A percentile compares a stretch with the other conserved stretches of the same genome.
These are phyloP conservation scores for Populus euphratica DNA, from an alignment of 345 rosid species.

Conservation along the genomic window DNA sequence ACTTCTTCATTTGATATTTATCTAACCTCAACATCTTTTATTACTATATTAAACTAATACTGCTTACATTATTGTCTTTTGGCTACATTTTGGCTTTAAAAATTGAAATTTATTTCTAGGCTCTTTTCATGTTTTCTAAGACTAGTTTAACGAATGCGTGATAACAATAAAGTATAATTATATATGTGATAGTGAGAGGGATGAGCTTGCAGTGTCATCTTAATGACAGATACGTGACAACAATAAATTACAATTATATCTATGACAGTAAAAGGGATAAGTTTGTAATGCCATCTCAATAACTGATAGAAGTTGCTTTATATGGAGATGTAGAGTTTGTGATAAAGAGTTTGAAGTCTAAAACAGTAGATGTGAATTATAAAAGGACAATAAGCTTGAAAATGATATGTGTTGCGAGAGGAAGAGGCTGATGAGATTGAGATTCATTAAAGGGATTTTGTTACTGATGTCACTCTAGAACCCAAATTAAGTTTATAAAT, in stretches of 20 bases:
- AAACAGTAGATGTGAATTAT: conserved; percentile 28
- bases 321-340: conserved; percentile 29
- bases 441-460: conserved; percentile 32
- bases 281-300: conserved; percentile 19
- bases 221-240: background rate
- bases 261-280: conserved; percentile 24
- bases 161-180: background rate
- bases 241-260: background rate
- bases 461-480: conserved; percentile 31
- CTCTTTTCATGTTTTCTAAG: background rate
- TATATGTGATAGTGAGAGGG: conserved; percentile 18
- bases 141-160: background rate
- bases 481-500: no score
- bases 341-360: conserved; percentile 8
- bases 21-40: background rate
- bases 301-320: conserved; percentile 30
- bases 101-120: background rate
- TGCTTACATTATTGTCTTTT: background rate
- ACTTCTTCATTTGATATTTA: background rate
- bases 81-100: background rate
- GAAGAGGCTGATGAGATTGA: conserved; percentile 38
- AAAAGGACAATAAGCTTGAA: conserved; percentile 34
- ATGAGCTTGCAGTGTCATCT: conserved; percentile 19
- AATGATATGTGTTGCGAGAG: conserved; percentile 33
- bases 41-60: background rate